These are phyloP conservation scores for Paxillus ammoniavirescens DNA, from an alignment of 768 basidiomycete species.

Conservation along the genomic window DNA sequence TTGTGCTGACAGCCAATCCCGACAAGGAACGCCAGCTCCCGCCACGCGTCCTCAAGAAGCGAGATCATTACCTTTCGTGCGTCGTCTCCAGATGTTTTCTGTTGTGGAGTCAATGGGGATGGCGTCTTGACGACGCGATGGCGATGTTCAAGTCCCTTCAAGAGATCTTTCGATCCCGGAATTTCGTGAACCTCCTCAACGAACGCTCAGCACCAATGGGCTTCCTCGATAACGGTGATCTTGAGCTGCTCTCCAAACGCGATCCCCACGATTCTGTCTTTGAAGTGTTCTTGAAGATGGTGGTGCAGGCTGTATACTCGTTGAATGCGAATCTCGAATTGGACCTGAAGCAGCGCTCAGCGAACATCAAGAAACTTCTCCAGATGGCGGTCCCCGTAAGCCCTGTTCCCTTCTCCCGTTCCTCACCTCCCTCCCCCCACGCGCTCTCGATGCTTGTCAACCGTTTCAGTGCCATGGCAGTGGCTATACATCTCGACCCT, in stretches of 20 bases:
- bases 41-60: constrained; percentile 41
- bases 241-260: constrained; percentile 48
- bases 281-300: constrained; percentile 76
- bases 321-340: constrained; percentile 33
- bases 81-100: constrained; percentile 71
- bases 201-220: constrained; percentile 65
- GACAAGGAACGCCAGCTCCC: constrained; percentile 40
- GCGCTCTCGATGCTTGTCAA: constrained; percentile 81
- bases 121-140: constrained; percentile 60
- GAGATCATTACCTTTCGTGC: constrained; percentile 69
- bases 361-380: constrained; percentile 63
- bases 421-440: constrained; percentile 44
- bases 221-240: constrained; percentile 61
- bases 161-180: constrained; percentile 73
- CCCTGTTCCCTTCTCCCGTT: constrained; percentile 60
- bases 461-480: constrained; percentile 69
- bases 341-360: constrained; percentile 35
- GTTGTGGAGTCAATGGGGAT: constrained; percentile 75
- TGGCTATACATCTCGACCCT: constrained; percentile 69
- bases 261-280: constrained; percentile 68
- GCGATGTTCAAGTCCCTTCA: constrained; percentile 61
- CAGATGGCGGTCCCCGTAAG: constrained; percentile 72
- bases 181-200: constrained; percentile 67
- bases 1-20: constrained; percentile 53
- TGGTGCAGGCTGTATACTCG: constrained; percentile 54